Base-by-base conservation (phyloP, 1,284 basidiomycete genomes). In the Amylostereum chailletii region DNA sequence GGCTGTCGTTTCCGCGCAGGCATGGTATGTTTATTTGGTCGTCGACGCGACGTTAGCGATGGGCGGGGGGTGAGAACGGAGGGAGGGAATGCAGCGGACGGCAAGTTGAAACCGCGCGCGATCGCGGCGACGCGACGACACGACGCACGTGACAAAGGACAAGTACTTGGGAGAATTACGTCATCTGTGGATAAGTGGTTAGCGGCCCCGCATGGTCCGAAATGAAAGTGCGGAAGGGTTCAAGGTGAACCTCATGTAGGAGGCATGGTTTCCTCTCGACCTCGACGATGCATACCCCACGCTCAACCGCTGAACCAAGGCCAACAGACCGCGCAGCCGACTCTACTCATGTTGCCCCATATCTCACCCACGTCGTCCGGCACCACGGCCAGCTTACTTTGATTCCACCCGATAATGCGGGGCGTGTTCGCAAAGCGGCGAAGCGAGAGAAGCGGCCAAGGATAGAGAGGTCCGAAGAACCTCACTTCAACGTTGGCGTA, bases 381-480 rank as follows among this genome's bases (percentile, higher is more conserved):
- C 77, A 75, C 59, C 75, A 77, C 62, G 77, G 71, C 53, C 78
- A 76, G 58, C 57, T 70, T 57, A 67, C 74, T 38, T 68, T 75
- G 54, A 65, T 72, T 53, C 70, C 75, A 19, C 67, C 74, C 47
- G 77, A 82, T 63, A 79, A 71, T 63, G 66, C 70, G 46, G 74
- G 76, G 45, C 69, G 75, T 52, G 67, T 75, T 41, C 75, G 77
- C 53, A 77, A 76, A 62, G 58, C 63, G 39, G 39, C 29, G 30
- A 78, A 76, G 64, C 60, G 52, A 39, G 52, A 59, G 52, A 57
- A 55, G 46, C 51, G 57, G 41, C 34, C 57, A 11, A 53, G 53
- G 55, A 50, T 51, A 49, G 52, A 62, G 54, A 49, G 57, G 37
- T 48, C 51, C 46, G 64, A 67, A 29, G 66, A 68, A 55, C 66